Evolutionary conservation across 768 basidiomycete genomes (phyloP), one percentile per base, ranked within the genome.

Genomic region (Strobilomyces echinocephalus): DNA sequence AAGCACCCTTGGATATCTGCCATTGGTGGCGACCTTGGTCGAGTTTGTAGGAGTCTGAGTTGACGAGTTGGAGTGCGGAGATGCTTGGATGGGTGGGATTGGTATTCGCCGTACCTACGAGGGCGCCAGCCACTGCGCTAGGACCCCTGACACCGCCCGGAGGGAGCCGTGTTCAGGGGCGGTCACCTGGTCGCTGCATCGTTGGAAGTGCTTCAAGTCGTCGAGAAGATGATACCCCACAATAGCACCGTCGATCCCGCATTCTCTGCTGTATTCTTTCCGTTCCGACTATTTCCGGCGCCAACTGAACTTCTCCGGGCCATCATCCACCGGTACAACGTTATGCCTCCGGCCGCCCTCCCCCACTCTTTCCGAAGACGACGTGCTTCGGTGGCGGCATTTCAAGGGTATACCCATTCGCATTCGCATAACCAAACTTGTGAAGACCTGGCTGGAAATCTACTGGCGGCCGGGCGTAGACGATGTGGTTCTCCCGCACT

Each of bases 191-290:
- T 94, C 10, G 95, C 93, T 21, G 97, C 93, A 2, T 93, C 92
- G 5, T 75, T 99, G 56, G 79, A 79, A 16, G 94, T 87, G 1
- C 76, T 99, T 40, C n/a, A 24, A 24, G 24, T 24, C 4, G 87
- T 98, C n/a, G 94, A 95, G 73, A 94, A 92, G 73, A 88, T 98
- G 86, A 97, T 95, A 18, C 93, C 95, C 5, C 91, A 97, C 65
- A 92, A 93, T 64, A 85, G 84, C 53, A 81, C 93, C 41, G 91
- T 93, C 50, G 95, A 97, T 63, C 76, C 88, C 16, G 82, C 85
- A 0, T 95, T 97, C 68, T 80, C 87, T 14, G 81, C 86, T 5
- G 87, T 94, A 30, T 98, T 99, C 75, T 95, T 95, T 77, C 77
- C 95, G 0, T 99, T 98, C 78, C 84, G 95, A 30, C 73, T 97